Evolutionary conservation across 1,139 yeast species (phyloP).

Genomic region (Arxiozyma slooffiae): DNA sequence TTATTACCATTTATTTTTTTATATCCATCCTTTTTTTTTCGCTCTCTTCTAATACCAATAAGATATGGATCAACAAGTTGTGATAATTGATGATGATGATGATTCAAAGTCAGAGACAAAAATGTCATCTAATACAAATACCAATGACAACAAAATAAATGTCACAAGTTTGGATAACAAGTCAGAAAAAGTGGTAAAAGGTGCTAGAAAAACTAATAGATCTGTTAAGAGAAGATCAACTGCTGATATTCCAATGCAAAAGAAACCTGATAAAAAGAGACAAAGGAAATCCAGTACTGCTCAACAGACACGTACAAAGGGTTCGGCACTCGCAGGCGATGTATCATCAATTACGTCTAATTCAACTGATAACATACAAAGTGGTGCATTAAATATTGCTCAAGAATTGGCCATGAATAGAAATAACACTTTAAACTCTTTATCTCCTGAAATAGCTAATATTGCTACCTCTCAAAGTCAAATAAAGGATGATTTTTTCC

Average conservation of each 20-base stretch:
- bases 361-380: conserved; percentile 10
- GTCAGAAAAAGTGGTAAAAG: not conserved
- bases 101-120: not conserved
- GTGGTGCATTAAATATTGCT: conserved; percentile 20
- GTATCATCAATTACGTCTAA: not conserved
- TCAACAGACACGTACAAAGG: not conserved
- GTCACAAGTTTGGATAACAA: not conserved
- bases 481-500: not conserved
- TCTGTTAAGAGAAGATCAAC: conserved; percentile 4
- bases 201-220: not conserved
- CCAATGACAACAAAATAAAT: not conserved
- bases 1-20: too few species aligned
- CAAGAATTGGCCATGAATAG: conserved; percentile 29
- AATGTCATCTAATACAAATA: not conserved
- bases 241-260: conserved; percentile 1
- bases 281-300: not conserved
- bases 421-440: conserved; percentile 8
- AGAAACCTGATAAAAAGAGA: not conserved
- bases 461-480: not conserved
- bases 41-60: not conserved
- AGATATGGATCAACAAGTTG: not conserved
- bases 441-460: not conserved
- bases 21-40: not conserved
- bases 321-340: not conserved
- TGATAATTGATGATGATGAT: conserved; percentile 1